Percentiles rank a stretch among this genome's conserved stretches.
These are phyloP conservation scores for Coix lacrymajobi DNA, from an alignment of 176 grass and related monocot species.

Conservation along the genomic window DNA sequence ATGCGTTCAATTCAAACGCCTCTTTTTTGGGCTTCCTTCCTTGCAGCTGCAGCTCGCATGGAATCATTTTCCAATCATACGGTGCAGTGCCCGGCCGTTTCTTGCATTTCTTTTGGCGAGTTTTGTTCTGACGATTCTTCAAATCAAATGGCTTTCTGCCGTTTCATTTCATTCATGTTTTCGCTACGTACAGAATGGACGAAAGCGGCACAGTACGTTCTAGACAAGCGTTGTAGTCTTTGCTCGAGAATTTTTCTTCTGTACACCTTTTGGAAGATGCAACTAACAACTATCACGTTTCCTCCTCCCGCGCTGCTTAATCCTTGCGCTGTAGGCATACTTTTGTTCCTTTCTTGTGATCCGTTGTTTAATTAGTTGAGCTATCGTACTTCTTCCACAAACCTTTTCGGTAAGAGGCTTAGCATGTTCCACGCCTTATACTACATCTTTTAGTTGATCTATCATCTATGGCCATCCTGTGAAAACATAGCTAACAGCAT, in stretches of 20 bases:
- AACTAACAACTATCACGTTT: not conserved
- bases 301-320: not conserved
- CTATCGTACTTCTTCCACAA: not conserved
- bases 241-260: not conserved
- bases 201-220: not conserved
- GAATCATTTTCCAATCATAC: not conserved
- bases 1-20: not conserved
- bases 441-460: not conserved
- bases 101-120: not conserved
- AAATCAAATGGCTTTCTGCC: not conserved
- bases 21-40: not conserved
- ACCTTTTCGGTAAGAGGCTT: conserved; percentile 1
- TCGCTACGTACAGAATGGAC: not conserved
- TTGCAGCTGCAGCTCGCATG: not conserved
- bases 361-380: conserved; percentile 15
- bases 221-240: not conserved
- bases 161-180: not conserved
- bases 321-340: not conserved
- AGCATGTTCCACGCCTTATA: not conserved
- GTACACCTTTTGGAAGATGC: not conserved
- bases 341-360: conserved; percentile 43
- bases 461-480: not conserved
- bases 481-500: not conserved
- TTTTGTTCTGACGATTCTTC: not conserved
- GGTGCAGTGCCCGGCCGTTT: no score